Evolutionary conservation across 495 filamentous ascomycete species (phyloP).

Genomic region (Apiosordaria backusii): DNA sequence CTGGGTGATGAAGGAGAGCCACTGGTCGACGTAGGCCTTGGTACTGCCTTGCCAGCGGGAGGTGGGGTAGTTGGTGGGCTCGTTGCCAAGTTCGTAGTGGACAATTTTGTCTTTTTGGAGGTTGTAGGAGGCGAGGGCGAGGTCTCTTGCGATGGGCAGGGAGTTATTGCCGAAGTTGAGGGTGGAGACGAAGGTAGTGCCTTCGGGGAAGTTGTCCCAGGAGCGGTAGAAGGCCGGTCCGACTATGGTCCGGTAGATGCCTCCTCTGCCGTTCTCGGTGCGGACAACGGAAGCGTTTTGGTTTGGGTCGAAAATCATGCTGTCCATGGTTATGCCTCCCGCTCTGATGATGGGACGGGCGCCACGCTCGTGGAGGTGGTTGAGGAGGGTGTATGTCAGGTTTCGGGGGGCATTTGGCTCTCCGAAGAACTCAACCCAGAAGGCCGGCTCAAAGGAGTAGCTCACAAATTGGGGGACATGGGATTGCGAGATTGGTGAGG

Average conservation of each 20-base stretch:
- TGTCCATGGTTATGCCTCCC: conserved; percentile 27
- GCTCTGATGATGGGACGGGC: conserved; percentile 23
- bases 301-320: conserved; percentile 20
- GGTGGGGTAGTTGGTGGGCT: conserved; percentile 26
- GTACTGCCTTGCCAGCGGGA: conserved; percentile 23
- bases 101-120: conserved; percentile 20
- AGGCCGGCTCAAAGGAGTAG: conserved; percentile 28
- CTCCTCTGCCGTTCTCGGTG: conserved; percentile 24
- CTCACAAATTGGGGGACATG: conserved; percentile 23
- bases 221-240: conserved; percentile 23
- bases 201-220: conserved; percentile 24
- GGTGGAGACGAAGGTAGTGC: conserved; percentile 23
- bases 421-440: conserved; percentile 28
- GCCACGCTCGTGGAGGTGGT: conserved; percentile 22
- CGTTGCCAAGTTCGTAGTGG: conserved; percentile 29
- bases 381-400: conserved; percentile 23
- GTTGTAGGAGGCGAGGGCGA: conserved; percentile 19
- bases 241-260: conserved; percentile 23
- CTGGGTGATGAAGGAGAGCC: conserved; percentile 15
- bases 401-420: conserved; percentile 19
- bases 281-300: conserved; percentile 18
- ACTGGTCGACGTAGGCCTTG: conserved; percentile 20
- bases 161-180: conserved; percentile 28
- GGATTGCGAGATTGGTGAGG: conserved; percentile 20
- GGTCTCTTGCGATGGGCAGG: conserved; percentile 15